A percentile compares a stretch with the other conserved stretches of the same genome.
These are phyloP conservation scores for Mortierella sp. DNA, from an alignment of 371 early-diverging fungal species.

Conservation along the genomic window DNA sequence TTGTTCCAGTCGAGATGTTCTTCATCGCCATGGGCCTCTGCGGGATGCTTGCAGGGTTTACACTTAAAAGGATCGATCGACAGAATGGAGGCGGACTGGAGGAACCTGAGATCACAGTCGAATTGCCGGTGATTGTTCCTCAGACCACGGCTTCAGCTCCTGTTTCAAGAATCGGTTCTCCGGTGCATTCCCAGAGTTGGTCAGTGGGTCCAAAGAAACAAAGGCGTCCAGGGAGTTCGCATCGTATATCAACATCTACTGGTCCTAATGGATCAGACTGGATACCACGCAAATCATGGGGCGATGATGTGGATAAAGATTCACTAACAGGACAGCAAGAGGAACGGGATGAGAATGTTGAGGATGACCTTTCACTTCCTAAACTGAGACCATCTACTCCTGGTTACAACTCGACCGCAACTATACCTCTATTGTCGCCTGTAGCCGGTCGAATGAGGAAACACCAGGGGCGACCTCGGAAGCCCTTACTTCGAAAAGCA, in stretches of 20 bases:
- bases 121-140: constrained; percentile 39
- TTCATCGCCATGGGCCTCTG: constrained; percentile 59
- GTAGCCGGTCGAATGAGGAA: too few relatives aligned
- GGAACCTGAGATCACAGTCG: constrained; percentile 39
- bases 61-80: constrained; percentile 52
- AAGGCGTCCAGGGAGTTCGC: constrained; percentile 8
- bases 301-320: too few relatives aligned
- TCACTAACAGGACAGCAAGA: too few relatives aligned
- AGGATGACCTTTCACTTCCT: too few relatives aligned
- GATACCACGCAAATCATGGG: too few relatives aligned
- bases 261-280: not conserved
- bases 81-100: constrained; percentile 57
- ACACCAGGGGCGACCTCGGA: too few relatives aligned
- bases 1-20: constrained; percentile 62
- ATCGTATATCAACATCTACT: not conserved
- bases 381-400: too few relatives aligned
- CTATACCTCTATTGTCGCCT: too few relatives aligned
- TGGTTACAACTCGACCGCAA: too few relatives aligned
- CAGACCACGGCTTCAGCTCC: constrained; percentile 5
- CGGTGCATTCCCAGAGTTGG: constrained; percentile 9
- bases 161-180: constrained; percentile 2
- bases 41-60: constrained; percentile 51
- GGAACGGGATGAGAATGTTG: too few relatives aligned
- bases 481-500: constrained; percentile 7
- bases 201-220: not conserved